These are phyloP conservation scores for Lolium multiflorum DNA, from an alignment of 176 grass and related monocot genomes.

Conservation along the genomic window DNA sequence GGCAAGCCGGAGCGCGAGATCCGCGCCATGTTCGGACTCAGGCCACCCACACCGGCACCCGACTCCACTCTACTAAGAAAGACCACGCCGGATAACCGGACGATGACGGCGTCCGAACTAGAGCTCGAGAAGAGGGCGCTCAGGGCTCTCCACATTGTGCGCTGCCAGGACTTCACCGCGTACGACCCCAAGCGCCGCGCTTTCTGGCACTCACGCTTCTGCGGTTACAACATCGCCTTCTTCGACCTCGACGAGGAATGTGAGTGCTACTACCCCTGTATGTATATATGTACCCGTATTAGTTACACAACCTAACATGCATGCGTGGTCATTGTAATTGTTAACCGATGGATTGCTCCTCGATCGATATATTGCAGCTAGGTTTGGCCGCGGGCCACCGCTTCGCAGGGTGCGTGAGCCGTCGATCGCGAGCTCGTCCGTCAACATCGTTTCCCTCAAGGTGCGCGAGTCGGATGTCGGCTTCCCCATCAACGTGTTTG, in stretches of 20 bases:
- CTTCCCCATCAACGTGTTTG: too few species aligned
- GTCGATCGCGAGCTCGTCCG: background rate
- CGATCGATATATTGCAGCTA: background rate
- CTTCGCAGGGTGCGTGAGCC: background rate
- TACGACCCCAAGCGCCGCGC: background rate
- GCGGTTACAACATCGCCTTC: background rate
- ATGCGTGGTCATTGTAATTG: too few species aligned
- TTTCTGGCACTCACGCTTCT: background rate
- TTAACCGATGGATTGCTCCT: background rate
- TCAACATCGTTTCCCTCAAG: too few species aligned
- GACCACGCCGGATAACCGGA: background rate
- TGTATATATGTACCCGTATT: too few species aligned
- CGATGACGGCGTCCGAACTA: too few species aligned
- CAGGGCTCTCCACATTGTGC: background rate
- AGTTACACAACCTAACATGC: too few species aligned
- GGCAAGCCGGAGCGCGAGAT: background rate
- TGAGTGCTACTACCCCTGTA: too few species aligned
- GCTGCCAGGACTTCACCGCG: background rate
- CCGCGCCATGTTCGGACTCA: background rate
- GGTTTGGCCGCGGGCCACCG: background rate
- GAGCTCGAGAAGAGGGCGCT: background rate
- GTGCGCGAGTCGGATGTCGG: too few species aligned
- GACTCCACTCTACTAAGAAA: background rate
- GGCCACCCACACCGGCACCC: background rate
- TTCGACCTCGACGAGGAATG: background rate